Base-by-base conservation (phyloP, 495 filamentous ascomycete genomes). In the Aspergillus cristatus region DNA sequence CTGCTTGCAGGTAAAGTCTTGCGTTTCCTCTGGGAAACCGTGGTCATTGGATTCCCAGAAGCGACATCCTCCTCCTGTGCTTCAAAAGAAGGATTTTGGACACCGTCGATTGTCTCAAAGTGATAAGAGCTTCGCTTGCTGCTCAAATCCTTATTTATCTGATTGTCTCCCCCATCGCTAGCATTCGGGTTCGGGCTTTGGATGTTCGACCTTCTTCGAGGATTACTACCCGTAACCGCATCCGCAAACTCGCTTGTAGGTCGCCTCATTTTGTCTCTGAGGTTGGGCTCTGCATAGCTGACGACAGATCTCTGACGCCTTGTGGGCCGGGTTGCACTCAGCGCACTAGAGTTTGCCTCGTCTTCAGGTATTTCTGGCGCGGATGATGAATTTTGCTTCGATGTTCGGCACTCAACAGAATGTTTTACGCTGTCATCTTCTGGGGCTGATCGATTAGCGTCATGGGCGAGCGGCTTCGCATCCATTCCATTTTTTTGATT, bases 241-340 rank as follows among this genome's bases (percentile, higher is more conserved):
- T 85, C 82, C 25, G 79, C 68, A 5, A 90, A 57, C 37, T 82
- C 72, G 43, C 82, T 84, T 12, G 79, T 82, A 14, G 84, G 81
- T 34, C 86, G 77, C 35, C 86, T 73, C 86, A 94, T 93, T 63
- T 94, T 94, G 48, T 79, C 82, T 35, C 83, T 71, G 22, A 94
- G 64, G 50, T 83, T 93, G 7, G 86, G 86, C 55, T 90, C 82
- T 15, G 85, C 83, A 54, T 94, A 94, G 62, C 83, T 91, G 32
- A 94, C 72, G 18, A 72, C 69, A 6, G 74, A 63, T 35, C 79
- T 65, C 10, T 78, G 72, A 42, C 86, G 76, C 17, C 86, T 67
- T 30, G 74, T 77, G 7, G 75, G 70, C 33, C 84, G 70, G 24
- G 63, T 67, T 25, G 70, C 65, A 32, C 66, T 70, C 2, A 45